Conservation (phyloP, 192 early-diverging fungal species). For the Lunasporangiospora selenospora region DNA sequence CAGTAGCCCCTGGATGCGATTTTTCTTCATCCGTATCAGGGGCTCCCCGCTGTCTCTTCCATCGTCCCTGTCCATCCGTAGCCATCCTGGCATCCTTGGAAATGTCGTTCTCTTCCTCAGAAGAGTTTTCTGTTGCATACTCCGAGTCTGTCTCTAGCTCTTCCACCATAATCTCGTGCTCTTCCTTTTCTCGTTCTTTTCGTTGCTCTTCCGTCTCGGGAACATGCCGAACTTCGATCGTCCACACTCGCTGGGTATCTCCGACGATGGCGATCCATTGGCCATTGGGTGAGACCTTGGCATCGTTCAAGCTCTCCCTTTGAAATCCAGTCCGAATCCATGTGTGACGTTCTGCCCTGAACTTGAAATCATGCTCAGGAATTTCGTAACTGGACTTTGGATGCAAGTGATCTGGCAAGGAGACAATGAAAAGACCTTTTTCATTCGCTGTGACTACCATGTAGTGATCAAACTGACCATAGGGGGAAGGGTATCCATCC, state of each 20-base stretch:
- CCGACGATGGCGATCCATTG: constrained; percentile 53
- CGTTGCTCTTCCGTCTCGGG: constrained; percentile 31
- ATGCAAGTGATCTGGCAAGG: constrained; percentile 26
- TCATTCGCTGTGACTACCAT: constrained; percentile 32
- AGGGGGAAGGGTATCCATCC: constrained; percentile 20
- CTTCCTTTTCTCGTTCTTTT: constrained; percentile 2
- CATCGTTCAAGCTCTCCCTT: constrained; percentile 51
- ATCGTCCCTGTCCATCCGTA: neutral
- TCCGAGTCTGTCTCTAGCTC: constrained; percentile 7
- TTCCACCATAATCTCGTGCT: constrained; percentile 4
- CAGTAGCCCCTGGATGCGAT: neutral
- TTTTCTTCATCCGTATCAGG: constrained; percentile 1
- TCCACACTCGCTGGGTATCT: constrained; percentile 45
- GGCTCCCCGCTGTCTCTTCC: neutral
- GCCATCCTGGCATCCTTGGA: too few relatives aligned
- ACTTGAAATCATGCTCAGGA: constrained; percentile 19
- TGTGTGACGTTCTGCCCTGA: constrained; percentile 19
- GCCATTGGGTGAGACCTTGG: constrained; percentile 56
- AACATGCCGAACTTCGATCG: constrained; percentile 31
- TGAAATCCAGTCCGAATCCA: constrained; percentile 38
- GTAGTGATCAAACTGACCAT: constrained; percentile 44
- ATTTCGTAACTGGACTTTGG: neutral
- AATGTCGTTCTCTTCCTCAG: constrained; percentile 10
- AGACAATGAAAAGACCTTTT: constrained; percentile 17
- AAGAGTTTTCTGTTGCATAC: constrained; percentile 15